Base-by-base conservation (phyloP, 2,329 filamentous ascomycete genomes). In the Aspergillus clavatus region DNA sequence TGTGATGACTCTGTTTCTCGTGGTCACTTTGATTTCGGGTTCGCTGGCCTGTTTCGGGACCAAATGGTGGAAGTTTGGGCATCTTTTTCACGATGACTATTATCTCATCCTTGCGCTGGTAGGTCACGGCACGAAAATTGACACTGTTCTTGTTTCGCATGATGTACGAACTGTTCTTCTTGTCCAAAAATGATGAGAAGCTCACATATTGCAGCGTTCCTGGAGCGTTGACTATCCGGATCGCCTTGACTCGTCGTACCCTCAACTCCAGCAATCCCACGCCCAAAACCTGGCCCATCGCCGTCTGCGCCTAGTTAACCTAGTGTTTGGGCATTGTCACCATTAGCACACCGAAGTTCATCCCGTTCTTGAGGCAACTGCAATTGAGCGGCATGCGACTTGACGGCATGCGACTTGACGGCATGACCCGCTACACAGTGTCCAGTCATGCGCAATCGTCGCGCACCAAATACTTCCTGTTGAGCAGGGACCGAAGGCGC, bases 301-400 rank as follows among this genome's bases (percentile, higher is more conserved):
- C 42, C 1, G 33, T 62, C 12, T 47, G 45, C 1, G 51, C 51
- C 1, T 50, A 58, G 36, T 38, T 56, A 28, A 42, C 51, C 3
- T 57, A 59, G 41, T 46, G 42, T 12, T 33, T 62, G n/a, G 61
- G 59, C 43, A 61, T 64, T 7, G 44, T 63, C 18, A 61, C 58
- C 5, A 53, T 60, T 3, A 63, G 61, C 21, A 48, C 59, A 5
- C 59, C 61, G 2, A 60, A 63, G 31, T 59, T 65, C 46, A 64
- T 63, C 18, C 58, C 57, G 0, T 61, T 65, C 43, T 44, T 64
- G n/a, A 55, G 60, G 14, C 58, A 51, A 8, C 52, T 65, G 5
- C 59, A 56, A 21, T 62, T 61, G 12, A 55, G 56, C 2, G 59
- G 60, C 27, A 60, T 65, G 58, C 47, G 52, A 3, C 37, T 61